Conservation (phyloP, 345 rosid genomes). For the Moricandia arvensis region DNA sequence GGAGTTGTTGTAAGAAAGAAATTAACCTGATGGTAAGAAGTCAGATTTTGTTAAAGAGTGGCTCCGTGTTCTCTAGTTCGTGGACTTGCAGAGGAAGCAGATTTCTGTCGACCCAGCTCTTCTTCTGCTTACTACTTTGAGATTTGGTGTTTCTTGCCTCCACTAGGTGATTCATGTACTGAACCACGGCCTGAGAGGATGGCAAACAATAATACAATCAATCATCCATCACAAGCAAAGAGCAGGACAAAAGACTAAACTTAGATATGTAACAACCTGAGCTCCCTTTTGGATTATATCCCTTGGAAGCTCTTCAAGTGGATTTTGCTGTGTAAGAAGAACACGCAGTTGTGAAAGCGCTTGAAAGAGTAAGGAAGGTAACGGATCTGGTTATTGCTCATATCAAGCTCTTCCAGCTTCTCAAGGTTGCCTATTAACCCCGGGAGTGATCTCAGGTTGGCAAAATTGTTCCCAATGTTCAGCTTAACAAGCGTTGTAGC, state of each 20-base stretch:
- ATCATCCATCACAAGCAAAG: neutral
- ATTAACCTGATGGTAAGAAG: neutral
- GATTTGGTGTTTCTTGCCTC: constrained; percentile 59
- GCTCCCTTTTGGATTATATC: constrained; percentile 78
- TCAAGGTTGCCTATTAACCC: constrained; percentile 94
- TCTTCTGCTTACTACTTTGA: constrained; percentile 61
- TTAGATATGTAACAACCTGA: constrained; percentile 55
- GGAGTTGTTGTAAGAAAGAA: neutral
- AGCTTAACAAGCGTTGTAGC: constrained; percentile 83
- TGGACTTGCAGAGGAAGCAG: constrained; percentile 71
- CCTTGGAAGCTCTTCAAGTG: constrained; percentile 87
- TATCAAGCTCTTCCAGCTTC: constrained; percentile 87
- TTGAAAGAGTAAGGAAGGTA: constrained; percentile 83
- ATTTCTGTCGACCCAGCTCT: constrained; percentile 78
- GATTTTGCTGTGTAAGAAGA: constrained; percentile 69
- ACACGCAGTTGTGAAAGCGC: constrained; percentile 63
- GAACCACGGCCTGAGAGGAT: constrained; percentile 74
- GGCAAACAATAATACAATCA: constrained; percentile 12
- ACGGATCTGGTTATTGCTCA: constrained; percentile 94
- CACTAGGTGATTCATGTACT: constrained; percentile 70
- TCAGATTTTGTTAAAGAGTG: constrained; percentile 11
- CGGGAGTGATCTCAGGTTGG: constrained; percentile 74
- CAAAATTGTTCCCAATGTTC: constrained; percentile 91
- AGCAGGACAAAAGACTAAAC: neutral
- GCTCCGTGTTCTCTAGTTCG: constrained; percentile 56